These are phyloP conservation scores for Eleusine coracana DNA, from an alignment of 176 grass and related monocot genomes.

Conservation along the genomic window DNA sequence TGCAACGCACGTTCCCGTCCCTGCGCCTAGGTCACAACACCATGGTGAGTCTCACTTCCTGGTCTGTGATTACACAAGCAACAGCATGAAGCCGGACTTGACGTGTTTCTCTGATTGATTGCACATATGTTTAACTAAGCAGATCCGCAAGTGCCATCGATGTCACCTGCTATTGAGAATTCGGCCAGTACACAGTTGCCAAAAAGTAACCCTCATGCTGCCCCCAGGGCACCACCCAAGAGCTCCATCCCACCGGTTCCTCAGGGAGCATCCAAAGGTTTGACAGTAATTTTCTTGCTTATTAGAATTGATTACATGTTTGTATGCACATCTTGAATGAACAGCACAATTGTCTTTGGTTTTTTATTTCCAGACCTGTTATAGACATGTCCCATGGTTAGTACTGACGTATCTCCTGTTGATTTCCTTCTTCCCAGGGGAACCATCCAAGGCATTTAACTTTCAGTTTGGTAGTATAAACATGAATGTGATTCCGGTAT, in stretches of 20 bases:
- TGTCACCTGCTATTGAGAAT: slow-evolving; percentile 37
- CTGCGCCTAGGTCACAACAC: slow-evolving; percentile 39
- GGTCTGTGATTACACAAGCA: not conserved
- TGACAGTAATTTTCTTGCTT: not conserved
- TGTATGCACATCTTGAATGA: not conserved
- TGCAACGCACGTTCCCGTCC: slow-evolving; percentile 12
- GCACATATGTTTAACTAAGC: not conserved
- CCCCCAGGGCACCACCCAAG: slow-evolving; percentile 52
- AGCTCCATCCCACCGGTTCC: slow-evolving; percentile 44
- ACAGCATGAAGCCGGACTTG: not conserved
- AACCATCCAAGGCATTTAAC: slow-evolving; percentile 52
- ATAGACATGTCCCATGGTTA: slow-evolving; percentile 20
- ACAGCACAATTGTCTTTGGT: not conserved
- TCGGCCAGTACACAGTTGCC: slow-evolving; percentile 41
- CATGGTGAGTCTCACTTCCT: slow-evolving; percentile 25
- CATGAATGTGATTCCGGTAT: slow-evolving; percentile 77
- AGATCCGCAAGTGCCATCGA: slow-evolving; percentile 23
- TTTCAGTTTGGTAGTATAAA: slow-evolving; percentile 95
- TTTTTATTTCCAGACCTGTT: not conserved
- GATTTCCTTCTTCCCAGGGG: slow-evolving; percentile 59
- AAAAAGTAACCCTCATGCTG: slow-evolving; percentile 53
- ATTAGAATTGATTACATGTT: not conserved
- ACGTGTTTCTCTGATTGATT: slow-evolving; percentile 19
- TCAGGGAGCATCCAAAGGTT: slow-evolving; percentile 45
- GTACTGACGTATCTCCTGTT: not conserved